Base-by-base conservation (phyloP, 768 basidiomycete genomes). In the Suillus cothurnatus region DNA sequence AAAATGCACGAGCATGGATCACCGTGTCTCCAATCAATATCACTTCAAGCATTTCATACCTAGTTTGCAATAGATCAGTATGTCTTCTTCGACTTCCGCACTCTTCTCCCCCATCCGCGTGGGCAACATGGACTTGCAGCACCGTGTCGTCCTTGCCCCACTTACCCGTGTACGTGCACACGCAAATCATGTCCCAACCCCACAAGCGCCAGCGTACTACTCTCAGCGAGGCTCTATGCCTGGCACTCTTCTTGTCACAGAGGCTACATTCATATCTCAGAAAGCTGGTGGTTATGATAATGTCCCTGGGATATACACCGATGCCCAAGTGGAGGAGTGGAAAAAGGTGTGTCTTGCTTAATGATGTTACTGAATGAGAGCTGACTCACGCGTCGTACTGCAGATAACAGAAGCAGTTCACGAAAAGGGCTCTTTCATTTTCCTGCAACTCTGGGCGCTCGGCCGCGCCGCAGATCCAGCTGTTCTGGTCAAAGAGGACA, bases 261-360 rank as follows among this genome's bases (percentile, higher is more conserved):
- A 91, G 73, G 87, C 80, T 0, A 86, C 86, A 2, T 76, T 82
- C 60, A 83, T 91, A 56, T 80, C 83, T 0, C 71, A 74, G 2
- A 69, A 81, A 19, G 86, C 87, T 0, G 85, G 83, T 3, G 88
- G 86, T 1, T 79, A 75, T 49, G 59, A 64, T 2, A 74, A 85
- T 62, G 81, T 84, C 0, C 91, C 90, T 2, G 91, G 90, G 0
- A 85, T 91, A 62, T 91, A 84, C 80, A 85, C 73, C 23, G 72
- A 82, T 3, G 85, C 82, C 31, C 91, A 94, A 67, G 81, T 82
- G 38, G 65, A 70, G 11, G 80, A 69, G 0, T 88, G 87, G n/a
- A n/a, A n/a, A n/a, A n/a, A n/a, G n/a, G n/a, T n/a, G n/a, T n/a
- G n/a, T n/a, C n/a, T n/a, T n/a, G n/a, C n/a, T n/a, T n/a, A n/a